Percentiles rank a stretch among this genome's conserved stretches.
Conservation (phyloP, 768 basidiomycete species). For the Sarcodon aspratus region DNA sequence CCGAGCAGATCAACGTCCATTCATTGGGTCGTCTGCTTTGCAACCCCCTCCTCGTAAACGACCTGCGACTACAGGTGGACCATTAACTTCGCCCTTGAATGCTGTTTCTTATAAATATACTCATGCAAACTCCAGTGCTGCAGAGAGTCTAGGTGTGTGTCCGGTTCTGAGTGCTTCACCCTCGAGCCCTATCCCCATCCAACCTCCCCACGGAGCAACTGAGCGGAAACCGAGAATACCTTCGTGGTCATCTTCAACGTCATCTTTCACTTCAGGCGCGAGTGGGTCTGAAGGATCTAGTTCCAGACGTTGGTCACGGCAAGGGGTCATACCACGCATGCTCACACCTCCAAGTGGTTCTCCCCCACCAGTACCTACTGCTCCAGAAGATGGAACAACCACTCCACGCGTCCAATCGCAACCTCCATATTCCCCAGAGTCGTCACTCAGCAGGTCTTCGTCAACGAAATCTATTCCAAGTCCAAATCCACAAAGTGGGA, state of each 20-base stretch:
- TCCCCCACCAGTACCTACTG: constrained; percentile 27
- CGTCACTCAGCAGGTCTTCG: constrained; percentile 3
- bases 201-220: no score
- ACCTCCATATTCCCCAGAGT: background rate
- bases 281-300: background rate
- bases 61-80: constrained; percentile 16
- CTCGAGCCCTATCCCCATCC: constrained; percentile 2
- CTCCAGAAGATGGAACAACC: background rate
- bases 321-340: constrained; percentile 31
- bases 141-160: constrained; percentile 23
- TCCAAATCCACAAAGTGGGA: constrained; percentile 12
- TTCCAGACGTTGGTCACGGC: constrained; percentile 20
- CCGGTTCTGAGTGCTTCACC: constrained; percentile 7
- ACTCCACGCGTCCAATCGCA: background rate
- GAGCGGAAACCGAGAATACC: background rate
- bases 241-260: background rate
- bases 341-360: constrained; percentile 51
- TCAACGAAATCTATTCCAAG: constrained; percentile 8
- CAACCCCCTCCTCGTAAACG: constrained; percentile 20
- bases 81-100: constrained; percentile 3
- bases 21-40: constrained; percentile 15
- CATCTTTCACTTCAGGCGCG: constrained; percentile 9
- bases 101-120: constrained; percentile 11
- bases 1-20: no score
- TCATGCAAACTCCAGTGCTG: constrained; percentile 21